A percentile compares a stretch with the other conserved stretches of the same genome.
Conservation (phyloP, 176 grass and related monocot genomes). For the Cenchrus americanus region DNA sequence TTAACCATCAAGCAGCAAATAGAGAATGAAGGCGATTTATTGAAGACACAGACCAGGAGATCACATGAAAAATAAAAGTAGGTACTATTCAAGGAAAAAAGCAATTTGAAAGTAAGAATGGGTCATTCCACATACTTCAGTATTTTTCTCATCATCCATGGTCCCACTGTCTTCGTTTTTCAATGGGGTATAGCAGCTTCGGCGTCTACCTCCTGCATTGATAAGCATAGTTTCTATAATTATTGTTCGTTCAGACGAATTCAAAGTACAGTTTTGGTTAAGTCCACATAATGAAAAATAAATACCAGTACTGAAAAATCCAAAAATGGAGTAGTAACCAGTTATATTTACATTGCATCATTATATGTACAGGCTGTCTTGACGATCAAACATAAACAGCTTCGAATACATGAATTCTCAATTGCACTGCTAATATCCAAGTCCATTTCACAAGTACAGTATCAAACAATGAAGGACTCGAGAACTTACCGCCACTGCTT, state of each 20-base stretch:
- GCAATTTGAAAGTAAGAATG: background rate
- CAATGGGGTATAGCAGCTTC: constrained; percentile 52
- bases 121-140: constrained; percentile 27
- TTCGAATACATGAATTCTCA: background rate
- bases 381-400: constrained; percentile 29
- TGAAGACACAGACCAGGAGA: background rate
- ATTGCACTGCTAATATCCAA: background rate
- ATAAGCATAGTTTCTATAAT: background rate
- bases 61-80: background rate
- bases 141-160: constrained; percentile 38
- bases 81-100: background rate
- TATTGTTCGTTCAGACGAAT: background rate
- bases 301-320: background rate
- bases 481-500: constrained; percentile 45
- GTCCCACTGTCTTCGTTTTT: constrained; percentile 38
- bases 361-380: background rate
- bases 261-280: background rate
- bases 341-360: constrained; percentile 17
- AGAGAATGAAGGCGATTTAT: background rate
- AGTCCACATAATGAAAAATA: background rate
- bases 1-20: background rate
- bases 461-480: background rate
- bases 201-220: constrained; percentile 49
- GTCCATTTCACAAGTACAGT: background rate
- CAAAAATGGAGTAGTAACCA: constrained; percentile 15